phyloP scores from a whole-genome alignment of 1,284 basidiomycete species.

The Mycosarcoma maydis region DNA sequence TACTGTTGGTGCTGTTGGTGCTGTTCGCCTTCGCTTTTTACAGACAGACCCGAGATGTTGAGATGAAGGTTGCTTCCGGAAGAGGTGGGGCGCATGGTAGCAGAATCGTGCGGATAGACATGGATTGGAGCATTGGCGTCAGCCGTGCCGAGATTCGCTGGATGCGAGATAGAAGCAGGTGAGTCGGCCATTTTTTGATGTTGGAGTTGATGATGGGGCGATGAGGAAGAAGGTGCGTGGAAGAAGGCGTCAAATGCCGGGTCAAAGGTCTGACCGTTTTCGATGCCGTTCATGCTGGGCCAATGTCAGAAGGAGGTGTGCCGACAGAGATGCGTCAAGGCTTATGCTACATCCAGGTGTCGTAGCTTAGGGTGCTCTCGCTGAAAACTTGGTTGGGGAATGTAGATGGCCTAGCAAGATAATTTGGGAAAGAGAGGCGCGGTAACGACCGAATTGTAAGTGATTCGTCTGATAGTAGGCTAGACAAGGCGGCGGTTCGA shows the following conservation, averaged over 20 bases:
- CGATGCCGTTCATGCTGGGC: constrained; percentile 43
- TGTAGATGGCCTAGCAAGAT: too few species aligned
- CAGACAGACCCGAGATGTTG: constrained; percentile 45
- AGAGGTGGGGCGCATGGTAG: constrained; percentile 24
- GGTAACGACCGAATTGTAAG: too few species aligned
- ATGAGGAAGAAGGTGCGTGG: constrained; percentile 28
- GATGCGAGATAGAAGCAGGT: constrained; percentile 6
- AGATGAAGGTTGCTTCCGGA: constrained; percentile 43
- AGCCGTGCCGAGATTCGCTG: constrained; percentile 7
- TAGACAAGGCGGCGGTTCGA: too few species aligned
- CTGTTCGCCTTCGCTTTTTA: constrained; percentile 22
- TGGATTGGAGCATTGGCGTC: constrained; percentile 20
- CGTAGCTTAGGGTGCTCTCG: not conserved
- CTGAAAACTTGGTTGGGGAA: too few species aligned
- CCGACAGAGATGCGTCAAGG: not conserved
- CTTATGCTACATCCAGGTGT: not conserved
- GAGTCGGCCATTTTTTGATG: constrained; percentile 9
- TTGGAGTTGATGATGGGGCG: constrained; percentile 23
- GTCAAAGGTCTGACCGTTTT: constrained; percentile 42
- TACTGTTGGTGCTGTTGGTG: constrained; percentile 22
- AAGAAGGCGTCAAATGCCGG: constrained; percentile 45
- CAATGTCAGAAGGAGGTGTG: not conserved
- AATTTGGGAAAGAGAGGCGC: too few species aligned
- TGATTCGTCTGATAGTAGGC: too few species aligned
- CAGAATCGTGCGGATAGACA: constrained; percentile 8